phyloP scores from a whole-genome alignment of 352 stramenopile genomes.

The Phytophthora syringae region DNA sequence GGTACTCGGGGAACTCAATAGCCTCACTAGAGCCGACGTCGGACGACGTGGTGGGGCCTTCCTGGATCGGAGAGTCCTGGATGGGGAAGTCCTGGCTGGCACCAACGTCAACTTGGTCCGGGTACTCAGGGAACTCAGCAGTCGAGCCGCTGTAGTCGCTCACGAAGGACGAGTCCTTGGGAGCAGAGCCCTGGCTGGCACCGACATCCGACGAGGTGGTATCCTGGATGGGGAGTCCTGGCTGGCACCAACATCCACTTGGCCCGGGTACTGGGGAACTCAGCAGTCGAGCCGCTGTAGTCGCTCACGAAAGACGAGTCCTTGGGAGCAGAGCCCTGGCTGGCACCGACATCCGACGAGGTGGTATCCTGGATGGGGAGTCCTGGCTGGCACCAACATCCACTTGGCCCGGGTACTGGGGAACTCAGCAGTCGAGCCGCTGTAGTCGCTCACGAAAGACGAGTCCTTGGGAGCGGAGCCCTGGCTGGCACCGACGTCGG shows the following conservation, averaged over 20 bases:
- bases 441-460: slow-evolving; percentile 5
- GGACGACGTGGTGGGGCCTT: neutral
- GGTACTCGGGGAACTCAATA: neutral
- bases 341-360: slow-evolving; percentile 19
- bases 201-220: slow-evolving; percentile 8
- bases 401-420: slow-evolving; percentile 3
- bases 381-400: slow-evolving; percentile 3
- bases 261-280: neutral
- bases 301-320: slow-evolving; percentile 1
- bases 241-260: slow-evolving; percentile 11
- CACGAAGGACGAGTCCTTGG: slow-evolving; percentile 1
- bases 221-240: neutral
- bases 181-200: slow-evolving; percentile 7
- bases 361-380: slow-evolving; percentile 1
- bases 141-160: slow-evolving; percentile 2
- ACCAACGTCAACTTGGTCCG: slow-evolving; percentile 7
- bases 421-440: neutral
- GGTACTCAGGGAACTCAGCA: slow-evolving; percentile 4
- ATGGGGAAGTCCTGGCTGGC: neutral
- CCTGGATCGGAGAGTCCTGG: slow-evolving; percentile 2
- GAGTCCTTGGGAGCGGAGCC: slow-evolving; percentile 12
- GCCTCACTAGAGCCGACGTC: slow-evolving; percentile 5
- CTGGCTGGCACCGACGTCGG: slow-evolving; percentile 9
- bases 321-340: slow-evolving; percentile 7
- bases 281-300: neutral